Evolutionary conservation across 2,329 filamentous ascomycete species (phyloP), one percentile per base, ranked within the genome.

Genomic region (Fusarium nisikadoi): DNA sequence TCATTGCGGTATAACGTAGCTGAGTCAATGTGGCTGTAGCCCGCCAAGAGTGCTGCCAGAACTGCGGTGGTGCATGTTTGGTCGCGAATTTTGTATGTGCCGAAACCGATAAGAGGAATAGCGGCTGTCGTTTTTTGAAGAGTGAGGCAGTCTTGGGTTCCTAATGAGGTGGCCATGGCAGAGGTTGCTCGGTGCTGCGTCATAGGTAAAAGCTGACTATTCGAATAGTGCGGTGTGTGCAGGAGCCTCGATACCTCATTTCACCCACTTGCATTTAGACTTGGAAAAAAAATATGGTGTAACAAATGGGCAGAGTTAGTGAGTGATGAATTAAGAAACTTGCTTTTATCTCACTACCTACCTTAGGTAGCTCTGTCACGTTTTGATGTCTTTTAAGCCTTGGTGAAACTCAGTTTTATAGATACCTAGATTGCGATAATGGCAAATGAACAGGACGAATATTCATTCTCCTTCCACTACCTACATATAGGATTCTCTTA

Each of bases 81-180:
- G 41, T 83, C 78, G 6, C 84, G 84, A 10, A 90, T 89, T 66
- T 86, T 87, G 81, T 92, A 94, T 66, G 93, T 91, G 54, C 92
- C 92, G 76, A 94, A 93, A 17, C 92, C 92, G 14, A 94, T 85
- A 33, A 85, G 86, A 29, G 92, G 92, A 23, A 94, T 91, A 19
- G 63, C 64, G 14, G 27, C 43, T 36, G 27, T 54, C 2, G 77
- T 75, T 20, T 75, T 73, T 33, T 70, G 63, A 20, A 83, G 71
- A 11, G 68, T 29, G 27, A 80, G 45, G 8, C 62, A 53, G 25
- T 70, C 64, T 6, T 70, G n/a, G 42, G 72, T 52, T 14, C 56
- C 72, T n/a, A 74, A 60, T 8, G 60, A 52, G 27, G 43, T 38
- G 46, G 45, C 10, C 65, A 62, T 73, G 25, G n/a, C 52, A 17